Base-by-base conservation (phyloP, 345 rosid species). In the Eucalyptus erythrocorys region DNA sequence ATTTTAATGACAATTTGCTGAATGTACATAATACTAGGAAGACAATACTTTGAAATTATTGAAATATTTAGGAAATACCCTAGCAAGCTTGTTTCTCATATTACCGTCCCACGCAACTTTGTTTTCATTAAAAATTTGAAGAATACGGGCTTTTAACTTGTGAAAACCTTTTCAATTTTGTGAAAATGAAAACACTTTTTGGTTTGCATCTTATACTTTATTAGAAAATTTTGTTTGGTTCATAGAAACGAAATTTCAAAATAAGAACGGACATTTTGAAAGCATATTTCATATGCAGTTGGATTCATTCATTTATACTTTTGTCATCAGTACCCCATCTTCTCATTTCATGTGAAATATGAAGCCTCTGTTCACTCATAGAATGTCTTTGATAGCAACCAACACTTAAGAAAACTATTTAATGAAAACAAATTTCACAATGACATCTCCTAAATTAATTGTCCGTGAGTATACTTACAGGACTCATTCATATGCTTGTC, bases 161-260 rank as follows among this genome's bases (percentile, higher is more conserved):
- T n/a, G n/a, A n/a, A 59, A 5, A 0, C 0, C 0, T 12, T 59
- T 59, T 59, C 14, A 12, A 59, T 59, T 55, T 27, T 59, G n/a
- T 59, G 32, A 27, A 59, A 27, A 27, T 27, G 27, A 59, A 59
- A 59, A 12, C 6, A 59, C n/a, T 3, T 59, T 59, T 59, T 13
- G 8, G 2, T 11, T 27, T 27, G 32, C 32, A 59, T 59, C 27
- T 55, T 55, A 55, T 9, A 59, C 27, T 59, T 59, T 1, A 59
- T 27, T 51, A 51, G 16, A 27, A 59, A 59, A 27, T 5, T 12
- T 5, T 14, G 10, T 7, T 64, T 64, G n/a, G 9, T 14, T n/a
- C 10, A 8, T n/a, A 21, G 19, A 64, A n/a, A 14, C 8, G 19
- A 64, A 64, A n/a, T 13, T 14, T n/a, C 1, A 32, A 32, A n/a